Evolutionary conservation across 306 rosid species (phyloP), one percentile per base, ranked within the genome.

Genomic region (Cercis canadensis): DNA sequence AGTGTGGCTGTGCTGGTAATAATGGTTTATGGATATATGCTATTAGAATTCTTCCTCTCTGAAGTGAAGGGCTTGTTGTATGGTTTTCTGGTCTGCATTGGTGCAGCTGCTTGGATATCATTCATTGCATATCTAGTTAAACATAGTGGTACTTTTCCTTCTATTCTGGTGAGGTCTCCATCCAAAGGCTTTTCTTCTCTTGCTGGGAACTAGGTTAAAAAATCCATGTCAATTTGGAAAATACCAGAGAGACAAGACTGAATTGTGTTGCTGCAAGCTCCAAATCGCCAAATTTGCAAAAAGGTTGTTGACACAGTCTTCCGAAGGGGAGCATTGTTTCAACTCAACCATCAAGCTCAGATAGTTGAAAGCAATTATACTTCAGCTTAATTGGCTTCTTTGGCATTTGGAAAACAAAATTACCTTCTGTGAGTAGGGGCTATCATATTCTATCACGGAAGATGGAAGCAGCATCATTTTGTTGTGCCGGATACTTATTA

Each of bases 71-170:
- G 86, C 46, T 1, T 70, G 0, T 16, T 78, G n/a, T 82, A 59
- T 70, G 86, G 83, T 34, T 70, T 78, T 40, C 21, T 78, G 36
- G 81, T 82, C 31, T 78, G 56, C 51, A 21, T 75, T 71, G 57
- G 83, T 9, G 74, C 80, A 33, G 37, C 49, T 49, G 75, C 81
- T 39, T 82, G 87, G 87, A 21, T 82, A 59, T 18, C 76, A 18
- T 82, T 82, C 36, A 82, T 82, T 66, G 69, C 37, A 17, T 82
- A 78, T 62, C 61, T 82, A 41, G 53, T 82, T 17, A 64, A 56
- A 49, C 87, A 82, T 37, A 65, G 87, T 66, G 81, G 78, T 75
- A 83, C 81, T n/a, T 54, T 82, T 39, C 3, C 83, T 55, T 78
- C 86, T 40, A 31, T 82, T 18, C 29, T 82, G 1, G 17, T 34